Base-by-base conservation (phyloP, 1,284 basidiomycete genomes). In the Coniferiporia sulphurascens region DNA sequence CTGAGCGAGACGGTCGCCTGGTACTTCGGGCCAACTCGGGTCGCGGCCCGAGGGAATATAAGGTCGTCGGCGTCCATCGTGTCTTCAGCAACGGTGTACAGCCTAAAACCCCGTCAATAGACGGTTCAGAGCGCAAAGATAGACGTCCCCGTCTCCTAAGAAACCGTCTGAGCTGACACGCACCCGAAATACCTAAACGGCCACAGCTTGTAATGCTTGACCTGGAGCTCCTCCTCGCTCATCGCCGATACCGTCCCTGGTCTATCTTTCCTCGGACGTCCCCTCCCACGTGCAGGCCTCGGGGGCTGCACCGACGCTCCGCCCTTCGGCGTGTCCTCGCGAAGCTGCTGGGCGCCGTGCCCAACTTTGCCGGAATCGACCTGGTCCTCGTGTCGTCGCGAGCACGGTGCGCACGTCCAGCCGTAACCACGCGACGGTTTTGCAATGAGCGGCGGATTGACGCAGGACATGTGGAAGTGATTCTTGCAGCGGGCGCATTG, bases 401-500 rank as follows among this genome's bases (percentile, higher is more conserved):
- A 92, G 72, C 96, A 98, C 0, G 93, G 90, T 0, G 92, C 92
- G 68, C 97, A 99, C 3, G 93, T 94, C 96, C 96, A 99, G 36
- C 93, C 94, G 74, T 98, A 98, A 22, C 97, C 97, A 64, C 95
- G 87, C 17, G 95, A 93, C 1, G 96, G 97, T 73, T 98, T 98
- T 3, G 90, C 89, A n/a, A 82, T 76, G n/a, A 99, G 78, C 1
- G 96, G 95, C 21, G 97, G 96, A 62, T 89, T 89, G 55, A 98
- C 87, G 69, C 96, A 99, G 61, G 78, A 73, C 91, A 98, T 98
- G 74, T 99, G 96, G 75, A 95, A 99, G 76, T 87, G 92, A 63
- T 85, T 85, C 74, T 95, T 93, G 80, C 96, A 99, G 41, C 89
- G 82, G 72, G 96, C 94, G 79, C 96, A 99, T 68, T 88, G 86